A percentile compares a stretch with the other conserved stretches of the same genome.
Conservation (phyloP, 805 yeast genomes). For the Teunomyces lycoperdinae region DNA sequence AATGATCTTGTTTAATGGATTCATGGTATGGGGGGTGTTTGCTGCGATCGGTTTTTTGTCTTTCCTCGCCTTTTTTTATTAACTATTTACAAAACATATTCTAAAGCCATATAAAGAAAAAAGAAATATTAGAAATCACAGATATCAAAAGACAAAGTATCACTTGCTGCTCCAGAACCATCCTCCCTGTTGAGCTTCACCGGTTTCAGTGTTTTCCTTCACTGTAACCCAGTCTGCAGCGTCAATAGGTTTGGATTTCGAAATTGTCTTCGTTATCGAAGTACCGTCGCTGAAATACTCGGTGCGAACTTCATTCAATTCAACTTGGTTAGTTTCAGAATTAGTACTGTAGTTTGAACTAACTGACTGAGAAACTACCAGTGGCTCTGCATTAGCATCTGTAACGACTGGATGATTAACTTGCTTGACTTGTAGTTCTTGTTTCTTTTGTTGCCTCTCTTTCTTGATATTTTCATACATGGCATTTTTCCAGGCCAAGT, state of each 20-base stretch:
- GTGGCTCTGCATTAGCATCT: background rate
- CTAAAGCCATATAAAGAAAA: background rate
- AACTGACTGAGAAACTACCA: constrained; percentile 28
- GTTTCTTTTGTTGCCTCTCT: constrained; percentile 15
- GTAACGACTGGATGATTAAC: too few species aligned
- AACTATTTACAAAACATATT: background rate
- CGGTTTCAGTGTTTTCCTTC: constrained; percentile 20
- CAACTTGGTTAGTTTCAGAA: constrained; percentile 26
- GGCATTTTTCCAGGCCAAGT: constrained; percentile 62
- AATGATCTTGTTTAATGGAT: constrained; percentile 46
- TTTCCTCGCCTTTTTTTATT: constrained; percentile 1
- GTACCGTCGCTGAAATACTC: constrained; percentile 39
- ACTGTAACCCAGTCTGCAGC: constrained; percentile 33
- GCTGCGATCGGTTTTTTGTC: background rate
- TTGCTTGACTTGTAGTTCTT: background rate
- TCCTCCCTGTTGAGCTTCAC: constrained; percentile 11
- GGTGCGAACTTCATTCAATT: constrained; percentile 28
- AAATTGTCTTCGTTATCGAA: constrained; percentile 25
- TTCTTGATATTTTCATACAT: constrained; percentile 47
- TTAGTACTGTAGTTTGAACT: constrained; percentile 22
- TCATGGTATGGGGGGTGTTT: constrained; percentile 21
- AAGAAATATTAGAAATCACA: background rate
- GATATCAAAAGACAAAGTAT: too few species aligned
- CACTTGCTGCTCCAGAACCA: constrained; percentile 22
- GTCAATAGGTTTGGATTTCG: constrained; percentile 32